A percentile compares a stretch with the other conserved stretches of the same genome.
phyloP scores from a whole-genome alignment of 352 stramenopile genomes.

The Pythium oligandrum region DNA sequence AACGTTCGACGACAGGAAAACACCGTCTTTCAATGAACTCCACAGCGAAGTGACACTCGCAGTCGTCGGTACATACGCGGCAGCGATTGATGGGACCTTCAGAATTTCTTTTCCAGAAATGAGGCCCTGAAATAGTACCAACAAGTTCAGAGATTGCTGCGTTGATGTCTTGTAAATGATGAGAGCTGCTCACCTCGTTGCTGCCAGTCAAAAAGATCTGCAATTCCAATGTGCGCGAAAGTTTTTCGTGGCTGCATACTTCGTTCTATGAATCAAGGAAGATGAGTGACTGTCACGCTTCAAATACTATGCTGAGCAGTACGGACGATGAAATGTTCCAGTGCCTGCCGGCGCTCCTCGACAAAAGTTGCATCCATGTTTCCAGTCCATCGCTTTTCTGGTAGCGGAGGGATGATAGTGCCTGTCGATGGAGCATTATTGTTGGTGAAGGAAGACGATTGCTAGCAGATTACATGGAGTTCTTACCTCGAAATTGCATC shows the following conservation, averaged over 20 bases:
- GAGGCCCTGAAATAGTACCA: slow-evolving; percentile 38
- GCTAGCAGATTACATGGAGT: background rate
- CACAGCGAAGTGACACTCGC: slow-evolving; percentile 73
- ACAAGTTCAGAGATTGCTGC: background rate
- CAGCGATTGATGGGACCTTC: slow-evolving; percentile 66
- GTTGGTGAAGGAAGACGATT: background rate
- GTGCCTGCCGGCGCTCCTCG: slow-evolving; percentile 77
- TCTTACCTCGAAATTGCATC: slow-evolving; percentile 66
- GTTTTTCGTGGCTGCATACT: slow-evolving; percentile 80
- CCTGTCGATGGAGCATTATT: slow-evolving; percentile 19
- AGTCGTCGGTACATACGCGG: slow-evolving; percentile 72
- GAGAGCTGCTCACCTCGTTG: slow-evolving; percentile 43
- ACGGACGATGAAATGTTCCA: slow-evolving; percentile 86
- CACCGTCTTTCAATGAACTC: slow-evolving; percentile 78
- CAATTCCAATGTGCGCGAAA: slow-evolving; percentile 76
- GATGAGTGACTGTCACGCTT: no score
- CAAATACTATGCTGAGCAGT: no score
- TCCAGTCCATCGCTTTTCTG: slow-evolving; percentile 83
- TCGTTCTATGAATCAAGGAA: slow-evolving; percentile 52
- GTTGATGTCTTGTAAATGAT: no score
- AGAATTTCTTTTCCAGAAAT: slow-evolving; percentile 81
- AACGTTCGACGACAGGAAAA: slow-evolving; percentile 70
- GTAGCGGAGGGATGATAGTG: slow-evolving; percentile 86
- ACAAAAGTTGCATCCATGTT: slow-evolving; percentile 90
- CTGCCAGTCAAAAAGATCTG: slow-evolving; percentile 82